These are phyloP conservation scores for Pleurotus giganteus DNA, from an alignment of 768 basidiomycete genomes.

Conservation along the genomic window DNA sequence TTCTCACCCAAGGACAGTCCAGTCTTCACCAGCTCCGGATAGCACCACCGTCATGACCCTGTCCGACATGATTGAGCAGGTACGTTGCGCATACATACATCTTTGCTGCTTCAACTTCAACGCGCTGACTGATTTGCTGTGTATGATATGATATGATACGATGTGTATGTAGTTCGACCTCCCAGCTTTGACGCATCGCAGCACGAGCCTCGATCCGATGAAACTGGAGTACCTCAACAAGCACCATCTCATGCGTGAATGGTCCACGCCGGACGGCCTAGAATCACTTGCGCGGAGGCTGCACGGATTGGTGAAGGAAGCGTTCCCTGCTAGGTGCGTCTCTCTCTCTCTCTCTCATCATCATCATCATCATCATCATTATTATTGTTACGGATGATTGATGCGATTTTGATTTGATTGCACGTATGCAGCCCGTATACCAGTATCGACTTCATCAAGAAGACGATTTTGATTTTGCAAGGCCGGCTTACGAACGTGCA, in stretches of 20 bases:
- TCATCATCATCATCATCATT: too few species aligned
- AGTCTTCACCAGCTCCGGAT: conserved; percentile 48
- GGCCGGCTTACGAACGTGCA: conserved; percentile 67
- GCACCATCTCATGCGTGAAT: conserved; percentile 66
- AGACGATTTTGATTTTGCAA: conserved; percentile 64
- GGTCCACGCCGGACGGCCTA: conserved; percentile 50
- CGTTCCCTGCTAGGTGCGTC: conserved; percentile 59
- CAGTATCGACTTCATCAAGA: conserved; percentile 55
- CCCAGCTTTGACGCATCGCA: conserved; percentile 72
- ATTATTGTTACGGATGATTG: too few species aligned
- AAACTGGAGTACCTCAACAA: conserved; percentile 92
- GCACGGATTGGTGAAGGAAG: conserved; percentile 47
- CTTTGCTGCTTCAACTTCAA: background rate
- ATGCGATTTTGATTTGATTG: too few species aligned
- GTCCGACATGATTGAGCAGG: conserved; percentile 64
- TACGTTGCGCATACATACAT: conserved; percentile 21
- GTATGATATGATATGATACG: background rate
- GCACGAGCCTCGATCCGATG: conserved; percentile 72
- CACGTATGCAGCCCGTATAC: conserved; percentile 54
- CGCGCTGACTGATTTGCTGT: too few species aligned
- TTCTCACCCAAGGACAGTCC: conserved; percentile 9
- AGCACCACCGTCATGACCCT: conserved; percentile 63
- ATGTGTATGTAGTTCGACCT: conserved; percentile 70
- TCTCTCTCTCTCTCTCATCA: background rate
- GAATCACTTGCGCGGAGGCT: conserved; percentile 53